Base-by-base conservation (phyloP, 2,329 filamentous ascomycete genomes). In the Ascochyta rabiei region DNA sequence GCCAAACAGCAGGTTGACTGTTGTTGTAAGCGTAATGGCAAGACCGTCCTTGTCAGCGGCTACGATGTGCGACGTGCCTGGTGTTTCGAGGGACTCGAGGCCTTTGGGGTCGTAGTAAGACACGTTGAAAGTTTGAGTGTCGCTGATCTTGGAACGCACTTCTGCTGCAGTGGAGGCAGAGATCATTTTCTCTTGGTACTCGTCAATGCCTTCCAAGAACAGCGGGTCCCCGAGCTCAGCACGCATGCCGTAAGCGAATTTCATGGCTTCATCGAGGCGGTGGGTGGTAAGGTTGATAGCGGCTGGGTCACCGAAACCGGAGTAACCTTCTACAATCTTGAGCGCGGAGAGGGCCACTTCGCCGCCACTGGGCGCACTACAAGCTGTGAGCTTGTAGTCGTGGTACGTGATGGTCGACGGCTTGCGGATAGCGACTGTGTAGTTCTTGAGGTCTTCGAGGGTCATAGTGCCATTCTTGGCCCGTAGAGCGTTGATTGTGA, bases 1-100 rank as follows among this genome's bases (percentile, higher is more conserved):
- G 40, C 93, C 93, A 66, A 96, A 98, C 3, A 95, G 81, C 4
- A 95, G 81, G 74, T 97, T 97, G 52, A 97, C 80, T 0, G 93
- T 97, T 0, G 91, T 95, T 0, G 93, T 97, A 12, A 92, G 81
- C 1, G 89, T 89, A 31, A 96, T 83, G 2, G 91, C 86, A 73
- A 96, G 80, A 6, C 93, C 93, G 0, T 83, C 81, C 7, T 76
- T 74, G 72, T 97, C 93, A 0, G 88, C 86, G 0, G 89, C 81
- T 0, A 90, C 86, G 8, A 93, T 77, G 63, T 92, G 89, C 16
- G 85, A 88, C 0, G 90, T 93, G 1, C 90, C 90, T 43, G 88
- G 86, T 61, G 86, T 89, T 3, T 89, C 84, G 15, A 89, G 80
- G 5, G 83, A 82, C 68, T 89, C 89, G 12, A 90, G 76, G 0